A percentile compares a stretch with the other conserved stretches of the same genome.
phyloP scores from a whole-genome alignment of 257 asterid species.

The Handroanthus guayacan region DNA sequence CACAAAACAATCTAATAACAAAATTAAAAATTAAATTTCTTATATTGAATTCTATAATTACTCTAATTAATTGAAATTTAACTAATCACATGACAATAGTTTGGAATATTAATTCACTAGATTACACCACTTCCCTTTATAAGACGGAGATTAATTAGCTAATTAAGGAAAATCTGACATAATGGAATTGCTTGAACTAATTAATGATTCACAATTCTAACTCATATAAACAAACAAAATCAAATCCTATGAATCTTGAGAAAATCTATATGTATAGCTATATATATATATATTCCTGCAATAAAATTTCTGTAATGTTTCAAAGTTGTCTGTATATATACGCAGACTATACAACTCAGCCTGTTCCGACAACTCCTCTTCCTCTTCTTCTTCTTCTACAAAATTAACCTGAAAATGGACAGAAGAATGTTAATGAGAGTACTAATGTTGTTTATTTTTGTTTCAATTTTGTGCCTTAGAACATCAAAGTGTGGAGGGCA shows the following conservation, averaged over 20 bases:
- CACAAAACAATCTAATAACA: no score
- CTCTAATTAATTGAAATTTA: not conserved
- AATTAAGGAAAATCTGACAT: not conserved
- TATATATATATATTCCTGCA: not conserved
- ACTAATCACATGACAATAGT: not conserved
- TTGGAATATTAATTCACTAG: not conserved
- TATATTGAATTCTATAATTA: not conserved
- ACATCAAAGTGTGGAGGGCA: slow-evolving; percentile 7
- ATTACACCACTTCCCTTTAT: not conserved
- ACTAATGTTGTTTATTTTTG: slow-evolving; percentile 7
- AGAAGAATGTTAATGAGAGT: slow-evolving; percentile 10
- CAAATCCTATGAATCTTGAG: not conserved
- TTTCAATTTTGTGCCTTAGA: slow-evolving; percentile 7
- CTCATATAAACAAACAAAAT: not conserved
- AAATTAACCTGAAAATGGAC: not conserved
- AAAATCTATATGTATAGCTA: not conserved
- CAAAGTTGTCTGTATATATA: not conserved
- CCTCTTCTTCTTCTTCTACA: not conserved
- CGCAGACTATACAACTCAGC: not conserved
- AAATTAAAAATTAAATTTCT: not conserved
- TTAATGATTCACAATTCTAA: not conserved
- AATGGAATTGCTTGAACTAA: not conserved
- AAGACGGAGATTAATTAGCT: not conserved
- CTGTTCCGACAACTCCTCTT: not conserved
- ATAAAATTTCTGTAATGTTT: not conserved